Conservation (phyloP, 176 grass and related monocot genomes). For the Raddia guianensis region DNA sequence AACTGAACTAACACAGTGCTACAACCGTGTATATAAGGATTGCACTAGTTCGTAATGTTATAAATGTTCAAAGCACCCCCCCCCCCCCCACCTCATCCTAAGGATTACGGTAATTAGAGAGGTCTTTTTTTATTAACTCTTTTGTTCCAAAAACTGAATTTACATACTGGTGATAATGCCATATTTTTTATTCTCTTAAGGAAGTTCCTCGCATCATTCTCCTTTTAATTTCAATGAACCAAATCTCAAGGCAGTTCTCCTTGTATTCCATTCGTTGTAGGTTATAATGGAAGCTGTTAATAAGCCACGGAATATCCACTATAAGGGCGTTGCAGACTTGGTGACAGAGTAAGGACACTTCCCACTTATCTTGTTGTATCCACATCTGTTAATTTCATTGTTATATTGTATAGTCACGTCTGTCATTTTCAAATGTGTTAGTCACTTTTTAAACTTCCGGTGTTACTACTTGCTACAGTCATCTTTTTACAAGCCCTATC, state of each 20-base stretch:
- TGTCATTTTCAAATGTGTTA: neutral
- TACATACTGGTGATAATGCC: neutral
- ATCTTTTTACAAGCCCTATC: neutral
- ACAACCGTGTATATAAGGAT: no score
- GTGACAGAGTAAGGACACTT: slow-evolving; percentile 86
- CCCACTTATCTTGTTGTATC: slow-evolving; percentile 11
- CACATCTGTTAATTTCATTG: neutral
- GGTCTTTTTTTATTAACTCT: neutral
- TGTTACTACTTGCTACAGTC: neutral
- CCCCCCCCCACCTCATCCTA: no score
- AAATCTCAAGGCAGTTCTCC: neutral
- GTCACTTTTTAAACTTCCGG: neutral
- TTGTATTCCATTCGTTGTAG: slow-evolving; percentile 39
- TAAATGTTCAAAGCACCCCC: no score
- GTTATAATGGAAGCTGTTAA: slow-evolving; percentile 96
- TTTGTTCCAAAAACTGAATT: neutral
- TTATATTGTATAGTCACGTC: neutral
- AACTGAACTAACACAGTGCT: neutral
- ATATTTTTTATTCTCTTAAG: neutral
- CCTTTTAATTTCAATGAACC: neutral
- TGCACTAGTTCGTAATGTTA: no score
- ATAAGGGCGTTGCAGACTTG: slow-evolving; percentile 91
- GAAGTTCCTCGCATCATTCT: slow-evolving; percentile 3
- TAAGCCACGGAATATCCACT: slow-evolving; percentile 86
- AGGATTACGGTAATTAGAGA: neutral